Evolutionary conservation across 345 rosid species (phyloP).

Genomic region (Eutrema yunnanense): DNA sequence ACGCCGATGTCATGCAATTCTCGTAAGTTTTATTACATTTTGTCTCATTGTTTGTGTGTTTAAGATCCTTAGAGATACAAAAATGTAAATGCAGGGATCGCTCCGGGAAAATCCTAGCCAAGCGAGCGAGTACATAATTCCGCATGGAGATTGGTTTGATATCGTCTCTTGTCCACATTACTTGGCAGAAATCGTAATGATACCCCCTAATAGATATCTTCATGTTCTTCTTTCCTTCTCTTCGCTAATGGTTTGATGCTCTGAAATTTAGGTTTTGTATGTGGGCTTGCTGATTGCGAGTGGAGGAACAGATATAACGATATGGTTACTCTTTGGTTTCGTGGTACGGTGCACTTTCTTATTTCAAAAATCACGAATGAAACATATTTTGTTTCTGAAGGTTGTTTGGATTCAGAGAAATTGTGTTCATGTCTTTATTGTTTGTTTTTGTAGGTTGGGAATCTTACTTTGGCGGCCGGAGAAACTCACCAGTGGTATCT

Average conservation of each 20-base stretch:
- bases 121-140: constrained; percentile 41
- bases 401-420: not conserved
- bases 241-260: not conserved
- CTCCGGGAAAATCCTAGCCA: constrained; percentile 36
- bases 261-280: constrained; percentile 49
- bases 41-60: not conserved
- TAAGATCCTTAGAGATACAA: not conserved
- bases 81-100: constrained; percentile 41
- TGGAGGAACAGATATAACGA: constrained; percentile 61
- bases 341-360: constrained; percentile 38
- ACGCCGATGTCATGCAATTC: constrained; percentile 47
- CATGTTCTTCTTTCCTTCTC: not conserved
- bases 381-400: not conserved
- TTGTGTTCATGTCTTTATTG: not conserved
- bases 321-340: constrained; percentile 57
- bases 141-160: constrained; percentile 76
- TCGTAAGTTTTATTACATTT: constrained; percentile 32
- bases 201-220: not conserved
- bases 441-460: constrained; percentile 46
- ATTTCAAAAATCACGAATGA: not conserved
- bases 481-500: constrained; percentile 77
- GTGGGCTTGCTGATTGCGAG: constrained; percentile 61
- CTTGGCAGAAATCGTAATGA: constrained; percentile 71
- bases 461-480: constrained; percentile 54
- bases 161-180: constrained; percentile 73